phyloP scores from a whole-genome alignment of 495 filamentous ascomycete species.

The Hypoxylon crocopeplum region DNA sequence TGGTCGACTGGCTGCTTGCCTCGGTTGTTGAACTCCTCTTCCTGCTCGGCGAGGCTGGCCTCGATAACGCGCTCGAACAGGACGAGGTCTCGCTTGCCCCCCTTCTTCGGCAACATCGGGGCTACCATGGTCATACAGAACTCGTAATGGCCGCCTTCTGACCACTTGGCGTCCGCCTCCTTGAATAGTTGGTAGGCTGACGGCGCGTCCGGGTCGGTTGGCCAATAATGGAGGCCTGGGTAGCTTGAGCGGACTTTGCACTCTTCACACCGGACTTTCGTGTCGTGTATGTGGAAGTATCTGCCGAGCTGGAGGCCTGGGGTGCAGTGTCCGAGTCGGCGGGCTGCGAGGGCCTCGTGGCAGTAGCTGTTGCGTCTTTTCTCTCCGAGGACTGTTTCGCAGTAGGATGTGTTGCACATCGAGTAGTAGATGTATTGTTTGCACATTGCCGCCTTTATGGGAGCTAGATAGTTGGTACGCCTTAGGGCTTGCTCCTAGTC shows the following conservation, averaged over 20 bases:
- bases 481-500: no score
- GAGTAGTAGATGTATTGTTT: constrained; percentile 3
- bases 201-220: no score
- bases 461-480: no score
- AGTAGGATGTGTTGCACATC: neutral
- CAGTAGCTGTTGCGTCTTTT: constrained; percentile 17
- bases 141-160: no score
- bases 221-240: no score
- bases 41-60: neutral
- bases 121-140: no score
- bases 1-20: no score
- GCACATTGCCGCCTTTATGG: constrained; percentile 1
- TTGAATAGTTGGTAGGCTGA: no score
- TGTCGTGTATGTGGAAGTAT: neutral
- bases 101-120: no score
- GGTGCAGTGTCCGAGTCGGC: constrained; percentile 3
- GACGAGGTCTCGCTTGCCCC: neutral
- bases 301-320: neutral
- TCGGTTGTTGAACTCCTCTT: no score
- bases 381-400: neutral
- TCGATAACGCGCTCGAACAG: neutral
- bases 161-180: no score
- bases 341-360: neutral
- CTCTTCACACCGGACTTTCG: neutral
- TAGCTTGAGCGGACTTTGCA: no score